A percentile compares a stretch with the other conserved stretches of the same genome.
These are phyloP conservation scores for Hyphopichia khmerensis DNA, from an alignment of 1,139 yeast genomes.

Conservation along the genomic window DNA sequence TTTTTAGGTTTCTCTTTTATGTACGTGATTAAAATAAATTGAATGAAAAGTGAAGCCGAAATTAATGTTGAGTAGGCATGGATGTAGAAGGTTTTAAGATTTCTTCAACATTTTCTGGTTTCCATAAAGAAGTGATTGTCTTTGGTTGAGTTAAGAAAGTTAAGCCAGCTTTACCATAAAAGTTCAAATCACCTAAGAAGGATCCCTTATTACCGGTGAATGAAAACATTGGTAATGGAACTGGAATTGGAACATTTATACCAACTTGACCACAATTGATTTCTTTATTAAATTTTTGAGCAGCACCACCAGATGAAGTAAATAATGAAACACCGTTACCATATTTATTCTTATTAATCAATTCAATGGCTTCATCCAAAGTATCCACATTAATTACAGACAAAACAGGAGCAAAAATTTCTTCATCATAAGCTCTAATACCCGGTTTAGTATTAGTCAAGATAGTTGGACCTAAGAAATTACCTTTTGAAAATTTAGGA, in stretches of 20 bases:
- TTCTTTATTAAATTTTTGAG: slow-evolving; percentile 68
- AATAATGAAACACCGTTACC: slow-evolving; percentile 77
- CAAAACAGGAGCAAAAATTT: slow-evolving; percentile 76
- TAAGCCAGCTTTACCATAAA: slow-evolving; percentile 75
- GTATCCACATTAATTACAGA: slow-evolving; percentile 64
- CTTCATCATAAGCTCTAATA: slow-evolving; percentile 71
- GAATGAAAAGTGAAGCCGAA: too few species aligned
- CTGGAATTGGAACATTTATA: slow-evolving; percentile 81
- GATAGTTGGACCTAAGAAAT: slow-evolving; percentile 74
- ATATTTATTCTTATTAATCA: slow-evolving; percentile 64
- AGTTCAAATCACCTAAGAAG: slow-evolving; percentile 76
- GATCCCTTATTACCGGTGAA: slow-evolving; percentile 80
- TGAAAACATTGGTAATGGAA: slow-evolving; percentile 79
- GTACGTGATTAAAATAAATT: too few species aligned
- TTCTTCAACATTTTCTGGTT: slow-evolving; percentile 53
- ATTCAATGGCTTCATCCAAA: slow-evolving; percentile 68
- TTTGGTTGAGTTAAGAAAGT: slow-evolving; percentile 74
- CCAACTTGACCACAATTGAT: slow-evolving; percentile 81
- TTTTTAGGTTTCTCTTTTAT: background rate
- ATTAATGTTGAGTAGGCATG: slow-evolving; percentile 61
- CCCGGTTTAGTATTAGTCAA: slow-evolving; percentile 65
- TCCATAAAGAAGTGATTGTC: slow-evolving; percentile 74
- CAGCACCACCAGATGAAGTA: slow-evolving; percentile 67
- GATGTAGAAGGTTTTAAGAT: slow-evolving; percentile 54
- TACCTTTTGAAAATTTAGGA: slow-evolving; percentile 55